These are phyloP conservation scores for Piper longum DNA, from an alignment of 164 flowering plant species.

Conservation along the genomic window DNA sequence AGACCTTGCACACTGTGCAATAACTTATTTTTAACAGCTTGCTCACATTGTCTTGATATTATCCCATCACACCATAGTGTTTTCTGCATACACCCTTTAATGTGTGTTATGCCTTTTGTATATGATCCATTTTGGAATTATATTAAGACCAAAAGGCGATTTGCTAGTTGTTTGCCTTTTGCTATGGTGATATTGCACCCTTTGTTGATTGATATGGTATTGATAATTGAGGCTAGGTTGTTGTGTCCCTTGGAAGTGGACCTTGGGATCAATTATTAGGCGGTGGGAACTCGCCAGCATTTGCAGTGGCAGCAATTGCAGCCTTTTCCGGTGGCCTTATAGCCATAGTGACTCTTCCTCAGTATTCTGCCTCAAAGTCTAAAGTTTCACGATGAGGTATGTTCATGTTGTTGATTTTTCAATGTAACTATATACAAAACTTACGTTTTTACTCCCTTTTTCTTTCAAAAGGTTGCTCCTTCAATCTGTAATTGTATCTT, in stretches of 20 bases:
- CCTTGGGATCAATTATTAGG: conserved; percentile 93
- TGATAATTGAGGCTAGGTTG: conserved; percentile 30
- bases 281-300: conserved; percentile 82
- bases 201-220: not conserved
- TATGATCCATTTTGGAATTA: not conserved
- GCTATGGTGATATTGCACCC: not conserved
- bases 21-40: too few species aligned
- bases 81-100: not conserved
- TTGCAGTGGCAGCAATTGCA: conserved; percentile 62
- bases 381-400: conserved; percentile 32
- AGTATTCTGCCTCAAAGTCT: conserved; percentile 31
- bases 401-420: conserved; percentile 6
- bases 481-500: too few species aligned
- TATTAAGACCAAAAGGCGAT: not conserved
- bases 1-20: too few species aligned
- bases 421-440: too few species aligned
- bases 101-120: not conserved
- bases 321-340: conserved; percentile 53
- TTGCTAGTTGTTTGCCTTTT: not conserved
- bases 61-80: not conserved
- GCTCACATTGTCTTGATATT: too few species aligned
- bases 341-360: conserved; percentile 73
- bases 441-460: too few species aligned
- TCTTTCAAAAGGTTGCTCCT: too few species aligned
- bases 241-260: conserved; percentile 80